Conservation (phyloP, 164 flowering plant species). For the Aristolochia fimbriata region DNA sequence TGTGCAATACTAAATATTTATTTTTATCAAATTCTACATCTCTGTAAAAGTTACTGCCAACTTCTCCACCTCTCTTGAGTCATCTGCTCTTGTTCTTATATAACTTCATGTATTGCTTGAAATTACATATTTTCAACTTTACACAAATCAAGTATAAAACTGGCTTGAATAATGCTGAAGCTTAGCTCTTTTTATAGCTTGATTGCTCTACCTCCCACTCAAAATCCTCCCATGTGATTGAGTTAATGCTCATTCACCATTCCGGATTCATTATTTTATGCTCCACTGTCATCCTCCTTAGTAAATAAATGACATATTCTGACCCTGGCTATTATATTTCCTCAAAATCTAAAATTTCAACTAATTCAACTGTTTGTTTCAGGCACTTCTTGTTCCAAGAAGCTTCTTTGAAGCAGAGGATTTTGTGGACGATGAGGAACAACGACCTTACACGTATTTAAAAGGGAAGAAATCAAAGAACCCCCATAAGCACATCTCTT, state of each 20-base stretch:
- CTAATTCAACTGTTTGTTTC: slow-evolving; percentile 1
- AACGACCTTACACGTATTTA: slow-evolving; percentile 83
- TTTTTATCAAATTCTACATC: no score
- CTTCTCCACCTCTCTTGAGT: no score
- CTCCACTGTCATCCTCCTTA: not conserved
- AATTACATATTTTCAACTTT: no score
- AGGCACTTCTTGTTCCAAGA: slow-evolving; percentile 55
- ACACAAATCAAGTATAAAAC: no score
- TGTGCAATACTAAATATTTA: no score
- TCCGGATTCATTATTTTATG: not conserved
- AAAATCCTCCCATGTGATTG: no score
- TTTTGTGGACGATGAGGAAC: slow-evolving; percentile 74
- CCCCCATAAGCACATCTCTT: slow-evolving; percentile 73
- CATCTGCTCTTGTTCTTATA: no score
- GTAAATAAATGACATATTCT: not conserved
- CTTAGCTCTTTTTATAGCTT: no score
- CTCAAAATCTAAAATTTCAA: not conserved
- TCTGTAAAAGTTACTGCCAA: no score
- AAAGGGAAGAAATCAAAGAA: slow-evolving; percentile 87
- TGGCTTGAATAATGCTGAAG: no score
- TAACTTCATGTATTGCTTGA: no score
- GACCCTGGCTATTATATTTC: not conserved
- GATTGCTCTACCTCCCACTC: not conserved
- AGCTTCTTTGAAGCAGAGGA: slow-evolving; percentile 97
- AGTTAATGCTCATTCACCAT: no score